phyloP scores from a whole-genome alignment of 257 asterid species.

The Nicotiana noctiflora region DNA sequence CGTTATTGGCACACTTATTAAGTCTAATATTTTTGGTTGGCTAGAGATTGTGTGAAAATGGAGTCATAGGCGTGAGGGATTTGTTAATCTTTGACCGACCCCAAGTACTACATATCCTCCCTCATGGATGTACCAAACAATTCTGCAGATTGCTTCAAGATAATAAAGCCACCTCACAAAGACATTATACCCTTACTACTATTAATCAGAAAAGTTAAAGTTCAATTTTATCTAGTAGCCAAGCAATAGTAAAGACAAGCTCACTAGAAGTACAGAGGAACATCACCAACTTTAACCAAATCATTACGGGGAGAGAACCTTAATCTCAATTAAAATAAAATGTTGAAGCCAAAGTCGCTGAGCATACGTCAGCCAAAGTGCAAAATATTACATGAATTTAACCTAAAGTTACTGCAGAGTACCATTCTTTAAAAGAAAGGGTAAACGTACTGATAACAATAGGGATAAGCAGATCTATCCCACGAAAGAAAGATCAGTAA shows the following conservation, averaged over 20 bases:
- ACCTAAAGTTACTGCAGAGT: constrained; percentile 1
- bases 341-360: background rate
- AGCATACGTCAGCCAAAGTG: background rate
- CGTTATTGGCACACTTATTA: too few relatives aligned
- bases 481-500: constrained; percentile 9
- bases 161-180: background rate
- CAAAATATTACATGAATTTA: constrained; percentile 6
- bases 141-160: background rate
- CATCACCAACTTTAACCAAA: background rate
- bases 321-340: background rate
- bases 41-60: too few relatives aligned
- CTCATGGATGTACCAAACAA: background rate
- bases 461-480: constrained; percentile 7
- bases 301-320: background rate
- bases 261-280: background rate
- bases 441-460: background rate
- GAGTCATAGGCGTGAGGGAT: too few relatives aligned
- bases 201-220: background rate
- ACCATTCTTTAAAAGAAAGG: background rate
- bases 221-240: background rate
- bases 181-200: background rate
- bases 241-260: background rate
- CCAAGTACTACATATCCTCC: background rate
- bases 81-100: background rate
- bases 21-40: too few relatives aligned